phyloP scores from a whole-genome alignment of 2,329 filamentous ascomycete species.

The Neobulgaria alba region DNA sequence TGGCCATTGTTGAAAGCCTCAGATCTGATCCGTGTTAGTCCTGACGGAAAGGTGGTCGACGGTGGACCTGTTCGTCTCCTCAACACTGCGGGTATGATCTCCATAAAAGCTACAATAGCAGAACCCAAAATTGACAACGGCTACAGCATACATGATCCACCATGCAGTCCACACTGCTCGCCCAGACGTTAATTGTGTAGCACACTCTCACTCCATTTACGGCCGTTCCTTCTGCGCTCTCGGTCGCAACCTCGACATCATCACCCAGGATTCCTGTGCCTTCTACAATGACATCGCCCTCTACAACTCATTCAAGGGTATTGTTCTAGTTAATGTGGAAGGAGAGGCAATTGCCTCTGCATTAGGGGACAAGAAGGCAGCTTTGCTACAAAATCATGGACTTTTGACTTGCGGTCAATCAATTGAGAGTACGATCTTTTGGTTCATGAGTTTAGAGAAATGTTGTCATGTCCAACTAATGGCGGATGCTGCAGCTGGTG shows the following conservation, averaged over 20 bases:
- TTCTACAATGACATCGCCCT: slow-evolving; percentile 38
- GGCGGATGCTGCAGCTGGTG: slow-evolving; percentile 51
- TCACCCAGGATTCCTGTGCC: slow-evolving; percentile 48
- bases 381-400: slow-evolving; percentile 46
- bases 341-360: slow-evolving; percentile 39
- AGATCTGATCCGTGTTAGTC: slow-evolving; percentile 59
- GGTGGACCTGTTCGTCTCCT: slow-evolving; percentile 38
- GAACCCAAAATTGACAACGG: too few relatives aligned
- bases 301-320: slow-evolving; percentile 39
- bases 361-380: slow-evolving; percentile 42
- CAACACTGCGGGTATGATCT: slow-evolving; percentile 24
- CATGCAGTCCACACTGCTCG: slow-evolving; percentile 49
- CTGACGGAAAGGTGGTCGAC: slow-evolving; percentile 52
- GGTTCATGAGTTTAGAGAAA: slow-evolving; percentile 44
- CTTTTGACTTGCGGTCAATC: slow-evolving; percentile 41
- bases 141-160: slow-evolving; percentile 50
- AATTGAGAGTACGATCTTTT: slow-evolving; percentile 44
- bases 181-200: slow-evolving; percentile 49
- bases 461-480: slow-evolving; percentile 41
- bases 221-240: slow-evolving; percentile 55
- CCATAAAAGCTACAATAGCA: background rate
- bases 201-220: slow-evolving; percentile 49
- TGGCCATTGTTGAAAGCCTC: slow-evolving; percentile 45
- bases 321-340: slow-evolving; percentile 44
- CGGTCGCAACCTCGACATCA: slow-evolving; percentile 49